Percentiles rank a stretch among this genome's conserved stretches.
Evolutionary conservation across 345 rosid species (phyloP).

Genomic region (Hirschfeldia incana): DNA sequence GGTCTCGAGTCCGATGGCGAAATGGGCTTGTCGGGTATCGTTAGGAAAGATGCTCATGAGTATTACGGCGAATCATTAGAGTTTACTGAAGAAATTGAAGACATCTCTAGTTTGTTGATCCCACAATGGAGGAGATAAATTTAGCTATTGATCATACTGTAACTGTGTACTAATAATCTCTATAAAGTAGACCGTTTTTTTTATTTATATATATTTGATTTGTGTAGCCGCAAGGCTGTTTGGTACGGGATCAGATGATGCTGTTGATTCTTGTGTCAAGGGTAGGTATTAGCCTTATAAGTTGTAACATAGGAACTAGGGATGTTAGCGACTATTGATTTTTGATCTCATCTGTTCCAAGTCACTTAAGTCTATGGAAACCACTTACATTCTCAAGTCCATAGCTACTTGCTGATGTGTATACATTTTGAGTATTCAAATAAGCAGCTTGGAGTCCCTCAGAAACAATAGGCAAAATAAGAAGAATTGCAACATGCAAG

Average conservation of each 20-base stretch:
- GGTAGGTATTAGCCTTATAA: not conserved
- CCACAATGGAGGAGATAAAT: not conserved
- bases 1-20: constrained; percentile 62
- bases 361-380: constrained; percentile 1
- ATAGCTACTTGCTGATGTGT: not conserved
- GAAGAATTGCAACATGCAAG: not conserved
- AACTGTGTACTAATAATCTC: not conserved
- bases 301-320: not conserved
- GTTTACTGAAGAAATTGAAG: constrained; percentile 47
- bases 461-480: not conserved
- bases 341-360: no score
- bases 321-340: not conserved
- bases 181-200: not conserved
- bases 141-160: constrained; percentile 5
- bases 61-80: constrained; percentile 61
- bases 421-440: not conserved
- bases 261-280: not conserved
- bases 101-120: constrained; percentile 30
- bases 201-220: not conserved
- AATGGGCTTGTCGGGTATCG: constrained; percentile 40
- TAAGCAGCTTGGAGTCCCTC: not conserved
- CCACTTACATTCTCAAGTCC: not conserved
- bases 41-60: constrained; percentile 61
- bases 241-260: not conserved
- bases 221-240: not conserved